phyloP scores from a whole-genome alignment of 306 rosid genomes.

The Rubus idaeus region DNA sequence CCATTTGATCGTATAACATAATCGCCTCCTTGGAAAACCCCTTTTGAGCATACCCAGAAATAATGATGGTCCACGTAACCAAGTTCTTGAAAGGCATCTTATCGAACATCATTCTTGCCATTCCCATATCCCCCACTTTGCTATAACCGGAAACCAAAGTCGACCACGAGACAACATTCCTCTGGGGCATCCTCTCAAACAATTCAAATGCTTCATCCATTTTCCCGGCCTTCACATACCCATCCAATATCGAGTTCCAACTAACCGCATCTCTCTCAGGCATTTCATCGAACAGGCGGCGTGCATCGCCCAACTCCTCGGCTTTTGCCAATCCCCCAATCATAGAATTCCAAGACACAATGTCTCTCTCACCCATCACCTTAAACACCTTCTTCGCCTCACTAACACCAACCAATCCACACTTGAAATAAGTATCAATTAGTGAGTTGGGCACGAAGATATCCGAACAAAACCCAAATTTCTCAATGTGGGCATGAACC shows the following conservation, averaged over 20 bases:
- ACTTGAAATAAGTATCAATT: constrained; percentile 56
- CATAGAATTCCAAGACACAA: constrained; percentile 70
- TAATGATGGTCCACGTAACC: constrained; percentile 77
- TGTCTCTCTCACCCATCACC: constrained; percentile 52
- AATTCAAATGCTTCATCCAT: constrained; percentile 62
- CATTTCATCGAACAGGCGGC: constrained; percentile 68
- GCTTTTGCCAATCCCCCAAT: constrained; percentile 56
- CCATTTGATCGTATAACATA: constrained; percentile 60
- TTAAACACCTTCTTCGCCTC: constrained; percentile 53
- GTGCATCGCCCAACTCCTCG: constrained; percentile 48
- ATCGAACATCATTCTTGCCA: constrained; percentile 72
- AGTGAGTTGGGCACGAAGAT: constrained; percentile 70
- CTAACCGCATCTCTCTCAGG: constrained; percentile 68
- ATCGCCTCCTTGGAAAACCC: constrained; percentile 60
- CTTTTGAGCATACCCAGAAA: constrained; percentile 79
- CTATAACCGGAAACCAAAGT: constrained; percentile 70
- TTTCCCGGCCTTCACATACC: constrained; percentile 52
- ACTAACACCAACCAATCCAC: constrained; percentile 51
- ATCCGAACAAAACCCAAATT: constrained; percentile 54
- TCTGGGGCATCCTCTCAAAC: constrained; percentile 67
- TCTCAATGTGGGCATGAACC: constrained; percentile 64
- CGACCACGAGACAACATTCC: constrained; percentile 79
- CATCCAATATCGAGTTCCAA: constrained; percentile 87
- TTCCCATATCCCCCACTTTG: constrained; percentile 64
- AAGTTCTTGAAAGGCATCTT: constrained; percentile 64